Base-by-base conservation (phyloP, 2,329 filamentous ascomycete genomes). In the Podosphaera fusca region DNA sequence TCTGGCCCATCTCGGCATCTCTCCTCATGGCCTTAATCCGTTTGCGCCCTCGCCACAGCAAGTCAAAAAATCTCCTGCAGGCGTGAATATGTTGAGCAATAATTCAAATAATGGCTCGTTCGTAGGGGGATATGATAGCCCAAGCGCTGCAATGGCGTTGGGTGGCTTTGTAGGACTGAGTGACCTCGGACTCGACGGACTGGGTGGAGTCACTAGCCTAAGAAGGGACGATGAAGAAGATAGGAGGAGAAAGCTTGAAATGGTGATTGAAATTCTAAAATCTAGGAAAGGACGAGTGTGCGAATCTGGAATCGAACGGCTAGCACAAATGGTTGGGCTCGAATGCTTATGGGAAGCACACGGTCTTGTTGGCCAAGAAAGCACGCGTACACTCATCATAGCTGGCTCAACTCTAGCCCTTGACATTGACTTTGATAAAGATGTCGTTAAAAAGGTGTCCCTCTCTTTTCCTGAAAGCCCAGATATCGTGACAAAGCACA, bases 301-400 rank as follows among this genome's bases (percentile, higher is more conserved):
- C 62, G 82, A 86, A 64, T 80, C 84, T 35, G 84, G 84, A 2
- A 73, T 92, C n/a, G 80, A 85, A 67, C 75, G 84, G 56, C 70
- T 90, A 35, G 82, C 80, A 7, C 77, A 78, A 63, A 74, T 79
- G 57, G 74, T 82, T 56, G 84, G 82, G n/a, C 71, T 85, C 45
- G 81, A 83, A 59, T 75, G 74, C 57, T 69, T 82, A 10, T 80
- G 78, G 71, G 79, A 84, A 62, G 73, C 74, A 34, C 65, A 72
- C 51, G 72, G 69, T 49, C 70, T 70, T 21, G 70, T 71, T 21
- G 70, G 71, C 34, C 38, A 42, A 42, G 72, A 73, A 21, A 72
- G 71, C 46, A 76, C 75, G 62, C 71, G 72, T 56, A 78, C 75
- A 3, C 68, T 85, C 49, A 75, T 81, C 50, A 77, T 84, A 57